Percentiles rank a stretch among this genome's conserved stretches.
Evolutionary conservation across 495 filamentous ascomycete genomes (phyloP).

Genomic region (Talaromyces ruber): DNA sequence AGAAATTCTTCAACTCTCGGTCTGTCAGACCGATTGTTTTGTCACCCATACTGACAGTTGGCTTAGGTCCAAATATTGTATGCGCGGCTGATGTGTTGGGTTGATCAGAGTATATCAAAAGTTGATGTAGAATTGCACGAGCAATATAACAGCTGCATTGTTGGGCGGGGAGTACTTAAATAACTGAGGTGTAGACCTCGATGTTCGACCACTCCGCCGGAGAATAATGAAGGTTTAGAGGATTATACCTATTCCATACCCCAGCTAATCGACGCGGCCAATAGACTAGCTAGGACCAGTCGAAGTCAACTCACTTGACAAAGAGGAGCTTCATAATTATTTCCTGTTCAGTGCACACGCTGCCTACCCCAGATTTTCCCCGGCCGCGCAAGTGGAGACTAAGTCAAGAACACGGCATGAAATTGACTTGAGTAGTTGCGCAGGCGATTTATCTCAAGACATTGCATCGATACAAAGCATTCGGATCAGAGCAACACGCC

Average conservation of each 20-base stretch:
- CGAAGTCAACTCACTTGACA: background rate
- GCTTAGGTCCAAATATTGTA: background rate
- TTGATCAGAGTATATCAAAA: background rate
- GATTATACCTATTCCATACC: background rate
- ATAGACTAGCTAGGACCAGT: background rate
- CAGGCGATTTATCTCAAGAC: background rate
- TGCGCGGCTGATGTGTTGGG: background rate
- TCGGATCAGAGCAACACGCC: background rate
- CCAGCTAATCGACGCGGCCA: background rate
- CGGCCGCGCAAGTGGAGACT: background rate
- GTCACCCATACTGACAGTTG: background rate
- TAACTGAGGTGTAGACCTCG: background rate
- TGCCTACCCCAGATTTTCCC: background rate
- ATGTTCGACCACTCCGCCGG: background rate
- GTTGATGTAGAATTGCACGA: background rate
- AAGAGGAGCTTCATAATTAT: background rate
- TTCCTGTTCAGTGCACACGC: background rate
- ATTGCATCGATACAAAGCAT: background rate
- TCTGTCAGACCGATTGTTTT: conserved; percentile 13
- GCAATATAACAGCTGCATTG: background rate
- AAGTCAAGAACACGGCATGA: background rate
- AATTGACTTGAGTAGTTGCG: background rate
- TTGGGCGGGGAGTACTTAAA: background rate
- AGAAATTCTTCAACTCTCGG: conserved; percentile 13
- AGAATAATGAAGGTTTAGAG: background rate